Conservation (phyloP, 495 filamentous ascomycete species). For the Poronia punctata region DNA sequence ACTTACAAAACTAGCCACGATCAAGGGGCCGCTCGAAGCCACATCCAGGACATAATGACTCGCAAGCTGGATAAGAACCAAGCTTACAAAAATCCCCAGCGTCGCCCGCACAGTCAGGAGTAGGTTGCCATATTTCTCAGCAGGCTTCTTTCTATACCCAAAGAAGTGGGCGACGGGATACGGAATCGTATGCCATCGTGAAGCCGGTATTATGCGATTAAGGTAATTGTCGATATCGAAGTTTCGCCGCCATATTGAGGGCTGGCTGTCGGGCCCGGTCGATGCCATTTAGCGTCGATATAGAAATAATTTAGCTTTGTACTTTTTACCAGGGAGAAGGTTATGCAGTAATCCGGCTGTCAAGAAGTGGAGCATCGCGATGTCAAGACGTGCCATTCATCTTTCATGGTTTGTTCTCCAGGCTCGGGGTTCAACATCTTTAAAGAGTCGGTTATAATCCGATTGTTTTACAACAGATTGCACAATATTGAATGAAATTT, state of each 20-base stretch:
- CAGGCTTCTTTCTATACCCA: constrained; percentile 36
- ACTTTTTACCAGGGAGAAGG: too few species aligned
- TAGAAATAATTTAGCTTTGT: too few species aligned
- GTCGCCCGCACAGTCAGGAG: constrained; percentile 44
- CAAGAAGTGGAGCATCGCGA: too few species aligned
- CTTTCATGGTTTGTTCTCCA: too few species aligned
- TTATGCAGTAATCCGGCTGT: too few species aligned
- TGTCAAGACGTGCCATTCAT: too few species aligned
- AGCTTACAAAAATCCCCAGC: constrained; percentile 45
- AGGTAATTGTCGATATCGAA: constrained; percentile 62
- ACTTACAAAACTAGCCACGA: constrained; percentile 12
- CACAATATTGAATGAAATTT: too few species aligned
- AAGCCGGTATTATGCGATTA: constrained; percentile 52
- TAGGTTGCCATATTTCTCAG: constrained; percentile 41
- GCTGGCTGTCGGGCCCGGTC: too few species aligned
- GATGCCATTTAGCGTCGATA: too few species aligned
- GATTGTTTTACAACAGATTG: too few species aligned
- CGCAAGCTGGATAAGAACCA: constrained; percentile 16
- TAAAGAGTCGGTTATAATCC: too few species aligned
- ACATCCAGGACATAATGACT: constrained; percentile 10
- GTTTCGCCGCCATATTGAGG: constrained; percentile 29
- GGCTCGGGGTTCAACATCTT: too few species aligned
- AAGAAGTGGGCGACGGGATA: constrained; percentile 43
- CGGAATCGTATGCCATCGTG: constrained; percentile 40
- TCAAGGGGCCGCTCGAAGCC: constrained; percentile 2